These are phyloP conservation scores for Shiraia sp. DNA, from an alignment of 2,329 filamentous ascomycete genomes.

Conservation along the genomic window DNA sequence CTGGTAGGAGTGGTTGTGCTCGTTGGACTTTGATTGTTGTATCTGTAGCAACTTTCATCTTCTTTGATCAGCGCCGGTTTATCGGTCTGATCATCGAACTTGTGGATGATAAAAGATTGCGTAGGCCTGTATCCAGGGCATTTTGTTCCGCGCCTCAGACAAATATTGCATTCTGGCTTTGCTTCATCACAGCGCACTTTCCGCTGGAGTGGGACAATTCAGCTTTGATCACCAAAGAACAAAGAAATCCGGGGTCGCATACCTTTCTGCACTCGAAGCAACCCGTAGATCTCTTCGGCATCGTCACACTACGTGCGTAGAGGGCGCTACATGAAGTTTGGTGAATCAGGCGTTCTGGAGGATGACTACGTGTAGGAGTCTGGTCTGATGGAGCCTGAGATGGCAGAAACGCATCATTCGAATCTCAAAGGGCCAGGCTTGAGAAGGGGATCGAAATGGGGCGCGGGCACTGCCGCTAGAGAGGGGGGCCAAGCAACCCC, in stretches of 20 bases:
- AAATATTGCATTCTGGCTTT: constrained; percentile 42
- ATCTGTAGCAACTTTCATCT: constrained; percentile 40
- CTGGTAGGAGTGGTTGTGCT: constrained; percentile 5
- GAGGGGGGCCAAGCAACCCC: background rate
- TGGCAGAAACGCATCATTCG: too few species aligned
- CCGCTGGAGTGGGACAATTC: constrained; percentile 15
- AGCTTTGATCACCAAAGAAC: constrained; percentile 9
- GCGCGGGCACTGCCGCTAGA: background rate
- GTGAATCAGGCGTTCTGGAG: background rate
- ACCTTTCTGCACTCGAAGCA: constrained; percentile 44
- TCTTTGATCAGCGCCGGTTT: constrained; percentile 38
- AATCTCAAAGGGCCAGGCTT: too few species aligned
- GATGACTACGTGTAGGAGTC: too few species aligned
- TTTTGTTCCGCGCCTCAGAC: constrained; percentile 39
- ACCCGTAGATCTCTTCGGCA: constrained; percentile 43
- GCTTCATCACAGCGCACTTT: constrained; percentile 44
- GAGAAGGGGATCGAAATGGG: background rate
- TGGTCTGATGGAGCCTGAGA: too few species aligned
- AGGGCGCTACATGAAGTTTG: constrained; percentile 5
- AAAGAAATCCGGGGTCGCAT: constrained; percentile 10
- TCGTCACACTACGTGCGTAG: constrained; percentile 18
- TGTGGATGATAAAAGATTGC: constrained; percentile 41
- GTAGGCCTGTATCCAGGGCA: constrained; percentile 42
- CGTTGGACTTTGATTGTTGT: constrained; percentile 26
- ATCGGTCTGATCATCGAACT: constrained; percentile 34